Conservation (phyloP, 2,329 filamentous ascomycete genomes). For the Colletotrichum godetiae region DNA sequence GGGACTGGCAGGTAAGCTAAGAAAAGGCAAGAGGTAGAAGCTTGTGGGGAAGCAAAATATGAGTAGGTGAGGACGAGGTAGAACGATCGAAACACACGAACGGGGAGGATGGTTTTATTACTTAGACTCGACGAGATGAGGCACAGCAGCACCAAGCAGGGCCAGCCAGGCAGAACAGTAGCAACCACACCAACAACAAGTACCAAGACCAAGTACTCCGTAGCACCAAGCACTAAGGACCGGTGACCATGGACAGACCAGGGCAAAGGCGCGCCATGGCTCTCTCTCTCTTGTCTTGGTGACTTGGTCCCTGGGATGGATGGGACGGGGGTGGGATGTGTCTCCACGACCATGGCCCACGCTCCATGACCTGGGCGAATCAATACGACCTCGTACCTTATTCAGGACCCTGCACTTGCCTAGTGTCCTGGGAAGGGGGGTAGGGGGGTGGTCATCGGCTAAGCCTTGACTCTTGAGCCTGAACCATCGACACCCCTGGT, state of each 20-base stretch:
- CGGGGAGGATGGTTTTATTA: constrained; percentile 33
- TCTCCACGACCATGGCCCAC: not conserved
- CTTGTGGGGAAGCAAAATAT: constrained; percentile 23
- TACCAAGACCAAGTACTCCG: not conserved
- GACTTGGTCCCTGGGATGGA: not conserved
- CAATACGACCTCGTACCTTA: constrained; percentile 36
- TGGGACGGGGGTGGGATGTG: constrained; percentile 19
- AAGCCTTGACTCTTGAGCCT: constrained; percentile 21
- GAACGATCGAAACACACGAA: constrained; percentile 2
- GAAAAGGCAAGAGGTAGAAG: constrained; percentile 15
- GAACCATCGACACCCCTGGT: constrained; percentile 20
- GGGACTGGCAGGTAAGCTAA: constrained; percentile 29
- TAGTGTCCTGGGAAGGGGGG: constrained; percentile 4
- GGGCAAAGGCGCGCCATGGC: not conserved
- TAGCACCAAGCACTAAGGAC: not conserved
- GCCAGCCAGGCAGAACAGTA: not conserved
- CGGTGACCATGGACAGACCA: not conserved
- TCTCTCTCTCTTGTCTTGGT: not conserved
- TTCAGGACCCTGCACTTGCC: constrained; percentile 32
- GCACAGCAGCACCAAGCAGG: constrained; percentile 19
- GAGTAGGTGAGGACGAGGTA: constrained; percentile 23
- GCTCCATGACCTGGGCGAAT: constrained; percentile 23
- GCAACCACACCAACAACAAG: not conserved
- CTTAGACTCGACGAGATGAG: constrained; percentile 10
- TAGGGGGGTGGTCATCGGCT: constrained; percentile 23